Base-by-base conservation (phyloP, 306 rosid genomes). In the Psophocarpus tetragonolobus region DNA sequence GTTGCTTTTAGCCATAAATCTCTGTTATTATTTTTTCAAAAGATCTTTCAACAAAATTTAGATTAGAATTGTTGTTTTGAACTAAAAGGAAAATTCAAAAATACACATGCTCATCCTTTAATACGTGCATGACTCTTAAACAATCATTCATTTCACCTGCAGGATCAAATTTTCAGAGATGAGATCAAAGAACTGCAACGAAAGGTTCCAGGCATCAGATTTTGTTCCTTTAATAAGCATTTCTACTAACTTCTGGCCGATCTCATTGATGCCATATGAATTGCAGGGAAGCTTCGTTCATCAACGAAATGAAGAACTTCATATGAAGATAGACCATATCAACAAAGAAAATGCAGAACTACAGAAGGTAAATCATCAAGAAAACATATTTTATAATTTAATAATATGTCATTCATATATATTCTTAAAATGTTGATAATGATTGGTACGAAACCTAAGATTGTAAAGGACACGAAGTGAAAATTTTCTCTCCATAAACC, bases 141-240 rank as follows among this genome's bases (percentile, higher is more conserved):
- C 6, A 14, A 24, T 44, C 68, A 38, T 80, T 71, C 39, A 36
- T 69, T 81, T n/a, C 42, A 60, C 80, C 44, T 71, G 84, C 85
- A 90, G 95, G 95, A 84, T 57, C 83, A 81, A 71, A 26, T 85
- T 57, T 83, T 83, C 32, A 81, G 61, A 2, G 87, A 88, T 20
- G 89, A 90, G 75, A 88, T 88, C 64, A 76, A 85, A 39, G 84
- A 81, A 54, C 79, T 90, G 24, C 84, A 71, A 48, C 73, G 58
- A 79, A 80, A 90, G 89, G 95, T 88, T 71, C 21, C 2, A 73
- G 29, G 30, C 11, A 54, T 29, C 69, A 21, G 6, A 14, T 56
- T 69, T 17, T 32, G 12, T 64, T 79, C 41, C 68, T 73, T 21
- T 62, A 41, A 32, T 68, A 26, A 71, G 29, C 65, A 35, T 77